Evolutionary conservation across 805 yeast species (phyloP).

Genomic region (Ogataea parapolymorpha): DNA sequence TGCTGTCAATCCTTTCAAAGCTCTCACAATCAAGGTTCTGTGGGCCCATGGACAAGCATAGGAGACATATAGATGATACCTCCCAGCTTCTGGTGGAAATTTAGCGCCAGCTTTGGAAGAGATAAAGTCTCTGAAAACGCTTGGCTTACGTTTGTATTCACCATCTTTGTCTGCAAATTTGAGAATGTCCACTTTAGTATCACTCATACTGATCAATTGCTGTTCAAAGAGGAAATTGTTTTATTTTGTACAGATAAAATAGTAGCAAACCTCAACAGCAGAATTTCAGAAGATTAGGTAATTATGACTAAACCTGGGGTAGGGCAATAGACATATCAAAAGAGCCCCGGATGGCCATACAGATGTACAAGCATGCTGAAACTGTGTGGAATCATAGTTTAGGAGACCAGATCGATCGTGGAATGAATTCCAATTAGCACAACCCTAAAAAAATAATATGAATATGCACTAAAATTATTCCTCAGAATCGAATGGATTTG

Average conservation of each 20-base stretch:
- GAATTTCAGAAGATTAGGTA: not conserved
- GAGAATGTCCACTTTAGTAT: constrained; percentile 38
- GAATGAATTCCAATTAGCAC: no score
- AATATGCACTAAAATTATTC: not conserved
- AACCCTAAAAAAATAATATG: no score
- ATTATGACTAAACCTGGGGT: not conserved
- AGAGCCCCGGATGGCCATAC: no score
- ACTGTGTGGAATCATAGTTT: no score
- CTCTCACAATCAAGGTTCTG: constrained; percentile 69
- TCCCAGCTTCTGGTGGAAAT: constrained; percentile 68
- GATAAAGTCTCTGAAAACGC: constrained; percentile 61
- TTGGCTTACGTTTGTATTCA: constrained; percentile 48
- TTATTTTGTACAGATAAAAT: not conserved
- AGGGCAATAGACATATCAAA: no score
- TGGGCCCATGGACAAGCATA: constrained; percentile 97
- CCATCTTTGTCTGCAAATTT: constrained; percentile 53
- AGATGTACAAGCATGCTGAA: no score
- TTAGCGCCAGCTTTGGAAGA: constrained; percentile 54
- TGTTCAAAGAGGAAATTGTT: no score
- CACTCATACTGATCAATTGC: constrained; percentile 6
- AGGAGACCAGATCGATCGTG: no score
- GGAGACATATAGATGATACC: constrained; percentile 87
- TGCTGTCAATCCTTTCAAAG: constrained; percentile 67
- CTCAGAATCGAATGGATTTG: constrained; percentile 11
- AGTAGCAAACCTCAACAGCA: not conserved